These are phyloP conservation scores for Talaromyces sp. DNA, from an alignment of 2,329 filamentous ascomycete species.

Conservation along the genomic window DNA sequence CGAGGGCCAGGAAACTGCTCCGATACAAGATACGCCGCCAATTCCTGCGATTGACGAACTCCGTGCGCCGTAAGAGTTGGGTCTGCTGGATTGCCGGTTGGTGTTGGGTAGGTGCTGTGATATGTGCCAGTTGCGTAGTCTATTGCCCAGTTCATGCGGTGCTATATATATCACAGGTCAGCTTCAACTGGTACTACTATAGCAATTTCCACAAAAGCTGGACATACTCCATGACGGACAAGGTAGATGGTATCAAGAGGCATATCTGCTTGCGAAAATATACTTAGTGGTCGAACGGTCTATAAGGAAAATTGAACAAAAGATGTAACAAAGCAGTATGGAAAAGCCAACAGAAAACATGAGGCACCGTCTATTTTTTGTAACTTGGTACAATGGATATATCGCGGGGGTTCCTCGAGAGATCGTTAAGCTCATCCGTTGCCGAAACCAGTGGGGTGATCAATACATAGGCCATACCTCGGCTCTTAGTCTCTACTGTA, in stretches of 20 bases:
- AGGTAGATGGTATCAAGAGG: slow-evolving; percentile 68
- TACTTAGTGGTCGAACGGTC: neutral
- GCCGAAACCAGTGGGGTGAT: neutral
- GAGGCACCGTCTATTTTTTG: too few species aligned
- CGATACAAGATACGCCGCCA: slow-evolving; percentile 48
- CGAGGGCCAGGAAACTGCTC: slow-evolving; percentile 31
- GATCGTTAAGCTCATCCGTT: neutral
- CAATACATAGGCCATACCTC: neutral
- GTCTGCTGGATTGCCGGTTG: slow-evolving; percentile 83
- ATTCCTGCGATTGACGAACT: slow-evolving; percentile 72
- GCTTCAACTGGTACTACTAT: neutral
- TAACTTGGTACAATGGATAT: neutral
- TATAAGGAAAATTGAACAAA: neutral
- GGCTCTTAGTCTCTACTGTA: neutral
- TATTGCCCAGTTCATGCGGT: slow-evolving; percentile 84
- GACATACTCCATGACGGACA: slow-evolving; percentile 67
- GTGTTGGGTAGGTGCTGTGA: slow-evolving; percentile 65
- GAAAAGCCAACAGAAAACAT: neutral
- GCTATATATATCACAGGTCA: slow-evolving; percentile 51
- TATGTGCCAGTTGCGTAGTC: slow-evolving; percentile 76
- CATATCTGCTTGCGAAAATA: slow-evolving; percentile 39
- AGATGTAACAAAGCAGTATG: neutral
- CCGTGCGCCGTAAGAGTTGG: slow-evolving; percentile 83
- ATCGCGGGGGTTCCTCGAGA: too few species aligned
- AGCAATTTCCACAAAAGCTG: neutral